A percentile compares a stretch with the other conserved stretches of the same genome.
These are phyloP conservation scores for Pisolithus tinctorius DNA, from an alignment of 768 basidiomycete species.

Conservation along the genomic window DNA sequence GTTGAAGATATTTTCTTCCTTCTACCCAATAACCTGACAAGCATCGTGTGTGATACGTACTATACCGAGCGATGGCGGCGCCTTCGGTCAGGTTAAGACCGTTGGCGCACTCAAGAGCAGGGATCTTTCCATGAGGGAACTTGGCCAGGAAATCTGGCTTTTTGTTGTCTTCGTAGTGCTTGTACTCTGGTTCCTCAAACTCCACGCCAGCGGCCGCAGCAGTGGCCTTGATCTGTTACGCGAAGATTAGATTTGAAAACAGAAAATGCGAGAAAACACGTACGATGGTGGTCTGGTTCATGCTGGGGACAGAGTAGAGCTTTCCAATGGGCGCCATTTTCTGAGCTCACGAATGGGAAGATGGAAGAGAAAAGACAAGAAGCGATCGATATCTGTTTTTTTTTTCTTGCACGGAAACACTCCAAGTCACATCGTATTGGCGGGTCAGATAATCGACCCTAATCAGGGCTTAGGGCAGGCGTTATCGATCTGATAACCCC, in stretches of 20 bases:
- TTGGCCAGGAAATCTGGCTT: constrained; percentile 65
- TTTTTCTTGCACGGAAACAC: constrained; percentile 8
- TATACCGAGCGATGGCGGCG: constrained; percentile 75
- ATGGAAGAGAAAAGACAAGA: constrained; percentile 11
- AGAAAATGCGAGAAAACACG: neutral
- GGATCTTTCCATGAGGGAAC: constrained; percentile 81
- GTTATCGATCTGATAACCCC: constrained; percentile 23
- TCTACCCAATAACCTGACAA: constrained; percentile 4
- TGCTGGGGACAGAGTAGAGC: constrained; percentile 45
- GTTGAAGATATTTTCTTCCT: constrained; percentile 35
- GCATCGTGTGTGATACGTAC: constrained; percentile 48
- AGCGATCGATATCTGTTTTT: constrained; percentile 2
- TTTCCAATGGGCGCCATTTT: constrained; percentile 59
- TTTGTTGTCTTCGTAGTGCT: constrained; percentile 60
- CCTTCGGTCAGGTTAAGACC: constrained; percentile 79
- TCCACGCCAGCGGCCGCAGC: constrained; percentile 57
- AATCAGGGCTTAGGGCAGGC: constrained; percentile 11
- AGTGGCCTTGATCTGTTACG: constrained; percentile 42
- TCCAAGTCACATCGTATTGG: constrained; percentile 12
- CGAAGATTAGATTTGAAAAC: constrained; percentile 7
- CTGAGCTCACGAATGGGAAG: constrained; percentile 18
- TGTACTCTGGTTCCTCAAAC: constrained; percentile 47
- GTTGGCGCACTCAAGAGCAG: constrained; percentile 69
- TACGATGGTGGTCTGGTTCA: constrained; percentile 44
- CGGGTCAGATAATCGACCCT: constrained; percentile 6